Percentiles rank a stretch among this genome's conserved stretches.
phyloP scores from a whole-genome alignment of 2,329 filamentous ascomycete species.

The Sporothrix inflata region DNA sequence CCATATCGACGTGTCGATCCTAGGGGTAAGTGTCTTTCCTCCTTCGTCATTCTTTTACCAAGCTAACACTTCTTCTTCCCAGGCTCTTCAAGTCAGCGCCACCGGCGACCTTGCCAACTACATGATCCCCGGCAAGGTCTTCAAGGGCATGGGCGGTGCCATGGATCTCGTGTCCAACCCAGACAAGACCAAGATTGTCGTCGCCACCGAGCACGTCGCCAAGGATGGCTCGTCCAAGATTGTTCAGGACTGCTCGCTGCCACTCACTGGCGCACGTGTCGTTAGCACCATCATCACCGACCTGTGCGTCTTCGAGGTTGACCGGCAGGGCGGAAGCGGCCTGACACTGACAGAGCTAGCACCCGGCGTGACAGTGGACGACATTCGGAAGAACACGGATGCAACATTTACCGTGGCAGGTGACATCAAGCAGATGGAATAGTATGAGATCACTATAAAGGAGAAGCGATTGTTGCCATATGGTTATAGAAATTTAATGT shows the following conservation, averaged over 20 bases:
- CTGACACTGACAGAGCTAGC: not conserved
- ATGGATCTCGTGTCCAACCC: constrained; percentile 76
- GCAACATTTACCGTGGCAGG: not conserved
- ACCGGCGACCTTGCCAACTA: constrained; percentile 83
- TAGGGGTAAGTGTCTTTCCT: constrained; percentile 58
- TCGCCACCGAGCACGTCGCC: constrained; percentile 70
- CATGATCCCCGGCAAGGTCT: constrained; percentile 85
- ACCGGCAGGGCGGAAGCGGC: not conserved
- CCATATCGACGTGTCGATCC: constrained; percentile 80
- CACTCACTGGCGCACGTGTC: constrained; percentile 58
- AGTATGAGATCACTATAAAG: not conserved
- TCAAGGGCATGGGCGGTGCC: constrained; percentile 81
- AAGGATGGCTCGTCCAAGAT: constrained; percentile 71
- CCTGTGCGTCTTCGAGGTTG: constrained; percentile 43
- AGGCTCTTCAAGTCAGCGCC: constrained; percentile 71
- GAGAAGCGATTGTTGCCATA: no score
- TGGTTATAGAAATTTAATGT: not conserved
- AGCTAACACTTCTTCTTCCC: not conserved
- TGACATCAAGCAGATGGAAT: not conserved
- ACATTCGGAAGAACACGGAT: constrained; percentile 5
- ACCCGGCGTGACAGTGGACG: not conserved
- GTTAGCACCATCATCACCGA: constrained; percentile 68
- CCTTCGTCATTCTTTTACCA: not conserved
- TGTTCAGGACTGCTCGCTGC: constrained; percentile 64
- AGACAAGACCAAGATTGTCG: constrained; percentile 71